Evolutionary conservation across 2,329 filamentous ascomycete genomes (phyloP).

Genomic region (Arthroderma sp.): DNA sequence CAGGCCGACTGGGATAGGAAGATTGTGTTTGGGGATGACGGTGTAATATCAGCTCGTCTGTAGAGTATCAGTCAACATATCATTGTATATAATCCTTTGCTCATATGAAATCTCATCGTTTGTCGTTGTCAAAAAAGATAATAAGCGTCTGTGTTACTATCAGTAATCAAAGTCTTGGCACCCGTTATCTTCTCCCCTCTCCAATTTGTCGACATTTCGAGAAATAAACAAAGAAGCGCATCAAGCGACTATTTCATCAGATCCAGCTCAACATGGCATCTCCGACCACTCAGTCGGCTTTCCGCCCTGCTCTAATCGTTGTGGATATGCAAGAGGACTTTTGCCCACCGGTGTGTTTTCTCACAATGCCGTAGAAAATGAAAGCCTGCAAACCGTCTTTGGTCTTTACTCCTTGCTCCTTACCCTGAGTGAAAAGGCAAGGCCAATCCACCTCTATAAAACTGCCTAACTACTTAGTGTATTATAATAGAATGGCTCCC

Average conservation of each 20-base stretch:
- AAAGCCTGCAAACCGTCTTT: not conserved
- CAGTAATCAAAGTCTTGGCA: too few species aligned
- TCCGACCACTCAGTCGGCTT: slow-evolving; percentile 11
- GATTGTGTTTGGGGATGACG: slow-evolving; percentile 11
- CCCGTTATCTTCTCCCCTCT: too few species aligned
- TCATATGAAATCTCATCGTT: too few species aligned
- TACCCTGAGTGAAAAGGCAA: too few species aligned
- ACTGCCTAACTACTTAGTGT: not conserved
- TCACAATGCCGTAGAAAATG: not conserved
- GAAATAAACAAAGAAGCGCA: too few species aligned
- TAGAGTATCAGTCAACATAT: too few species aligned
- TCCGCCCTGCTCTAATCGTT: slow-evolving; percentile 51
- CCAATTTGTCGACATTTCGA: too few species aligned
- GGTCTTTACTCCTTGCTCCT: not conserved
- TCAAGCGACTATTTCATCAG: too few species aligned
- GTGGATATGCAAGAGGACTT: slow-evolving; percentile 94
- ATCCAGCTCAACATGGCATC: not conserved
- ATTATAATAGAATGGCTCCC: slow-evolving; percentile 55
- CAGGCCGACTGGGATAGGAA: slow-evolving; percentile 11
- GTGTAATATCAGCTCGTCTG: too few species aligned
- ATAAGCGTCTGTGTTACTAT: too few species aligned
- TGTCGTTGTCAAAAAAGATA: too few species aligned
- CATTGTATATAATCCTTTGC: too few species aligned
- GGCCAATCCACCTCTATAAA: not conserved
- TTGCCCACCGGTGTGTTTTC: slow-evolving; percentile 61